Evolutionary conservation across 768 basidiomycete species (phyloP), one percentile per base, ranked within the genome.

Genomic region (Mycena vitilis): DNA sequence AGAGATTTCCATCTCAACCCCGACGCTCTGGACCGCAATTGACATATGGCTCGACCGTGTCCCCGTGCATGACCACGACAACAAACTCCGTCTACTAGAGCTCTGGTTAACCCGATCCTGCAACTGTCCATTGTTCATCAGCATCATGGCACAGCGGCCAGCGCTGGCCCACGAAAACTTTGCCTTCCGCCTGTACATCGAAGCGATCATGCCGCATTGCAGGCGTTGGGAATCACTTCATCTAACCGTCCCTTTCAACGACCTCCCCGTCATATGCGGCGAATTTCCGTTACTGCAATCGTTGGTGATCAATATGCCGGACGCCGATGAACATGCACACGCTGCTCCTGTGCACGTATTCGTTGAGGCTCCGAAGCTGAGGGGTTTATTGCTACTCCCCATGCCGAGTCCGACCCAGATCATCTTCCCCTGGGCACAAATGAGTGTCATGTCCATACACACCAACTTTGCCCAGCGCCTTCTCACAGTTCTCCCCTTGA

Each of bases 1-100:
- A 5, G 47, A 49, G 4, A 60, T 60, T n/a, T 47, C 48, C 13
- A 15, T 60, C 45, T 49, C 59, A 7, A 60, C 59, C 12, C 59
- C 59, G 0, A 37, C 59, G 6, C 59, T 60, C 36, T 60, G 59
- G 59, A 44, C 42, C 10, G 4, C 18, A 20, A 54, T 42, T 5
- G 30, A 30, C 30, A 30, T 30, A 30, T 30, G 30, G 30, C 30
- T 30, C 30, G 30, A 30, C 30, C 30, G 30, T 30, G 30, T 30
- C 30, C 3, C 30, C 30, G 30, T 5, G 30, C 30, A 5, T 30
- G 30, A 30, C 30, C 30, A 30, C 30, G 30, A 30, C 30, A 30
- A 30, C 5, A 30, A 30, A 30, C 53, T 54, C 38, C 18, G 36
- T 4, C 36, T 54, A 5, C 53, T 54, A 4, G 53, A 54, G 4